phyloP scores from a whole-genome alignment of 106 monocot species.

The Dendrobium huoshanense region DNA sequence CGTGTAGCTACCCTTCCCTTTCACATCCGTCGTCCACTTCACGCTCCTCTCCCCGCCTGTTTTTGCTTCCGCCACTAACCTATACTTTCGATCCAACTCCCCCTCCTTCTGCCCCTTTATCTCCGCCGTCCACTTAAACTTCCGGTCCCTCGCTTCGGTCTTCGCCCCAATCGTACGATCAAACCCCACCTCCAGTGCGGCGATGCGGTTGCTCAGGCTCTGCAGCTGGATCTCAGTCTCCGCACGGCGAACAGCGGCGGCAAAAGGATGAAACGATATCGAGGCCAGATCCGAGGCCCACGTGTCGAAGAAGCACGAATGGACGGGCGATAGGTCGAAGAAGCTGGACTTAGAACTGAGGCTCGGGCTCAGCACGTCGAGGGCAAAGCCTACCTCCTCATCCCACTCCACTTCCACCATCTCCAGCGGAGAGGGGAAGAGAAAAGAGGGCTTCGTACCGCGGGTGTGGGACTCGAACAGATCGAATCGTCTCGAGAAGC shows the following conservation, averaged over 20 bases:
- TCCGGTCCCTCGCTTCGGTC: constrained; percentile 27
- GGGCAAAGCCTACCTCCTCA: constrained; percentile 20
- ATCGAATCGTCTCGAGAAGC: constrained; percentile 21
- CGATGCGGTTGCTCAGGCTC: constrained; percentile 51
- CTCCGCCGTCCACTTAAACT: constrained; percentile 83
- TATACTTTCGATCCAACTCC: constrained; percentile 52
- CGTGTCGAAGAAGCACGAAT: constrained; percentile 13
- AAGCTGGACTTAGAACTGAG: constrained; percentile 4
- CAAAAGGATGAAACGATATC: constrained; percentile 6
- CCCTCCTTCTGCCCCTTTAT: constrained; percentile 30
- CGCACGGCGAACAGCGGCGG: constrained; percentile 11
- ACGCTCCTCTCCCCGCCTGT: constrained; percentile 34
- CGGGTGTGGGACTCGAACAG: constrained; percentile 19
- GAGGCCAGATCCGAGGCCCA: constrained; percentile 15
- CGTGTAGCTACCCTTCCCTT: constrained; percentile 29
- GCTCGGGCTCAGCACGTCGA: constrained; percentile 30
- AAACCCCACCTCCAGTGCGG: constrained; percentile 63
- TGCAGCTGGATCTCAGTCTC: constrained; percentile 36
- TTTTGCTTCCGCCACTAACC: constrained; percentile 38
- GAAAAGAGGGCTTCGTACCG: background rate
- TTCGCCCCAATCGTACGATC: constrained; percentile 5
- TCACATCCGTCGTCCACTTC: constrained; percentile 45
- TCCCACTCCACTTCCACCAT: constrained; percentile 4
- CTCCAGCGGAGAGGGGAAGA: background rate
- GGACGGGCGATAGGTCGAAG: constrained; percentile 9